A percentile compares a stretch with the other conserved stretches of the same genome.
phyloP scores from a whole-genome alignment of 75 land plant species.

The Azolla pinnata region DNA sequence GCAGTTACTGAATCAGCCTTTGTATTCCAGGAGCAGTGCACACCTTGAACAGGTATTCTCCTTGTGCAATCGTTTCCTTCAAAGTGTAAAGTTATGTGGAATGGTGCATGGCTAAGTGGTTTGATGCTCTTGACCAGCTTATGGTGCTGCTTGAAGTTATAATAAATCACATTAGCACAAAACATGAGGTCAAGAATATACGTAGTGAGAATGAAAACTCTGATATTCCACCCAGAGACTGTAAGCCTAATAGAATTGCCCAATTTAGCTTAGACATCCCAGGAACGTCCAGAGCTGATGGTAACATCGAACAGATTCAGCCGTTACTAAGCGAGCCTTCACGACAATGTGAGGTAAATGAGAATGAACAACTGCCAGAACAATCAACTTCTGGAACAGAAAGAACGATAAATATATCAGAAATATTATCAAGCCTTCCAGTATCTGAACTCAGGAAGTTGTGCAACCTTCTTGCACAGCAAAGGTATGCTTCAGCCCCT shows the following conservation, averaged over 20 bases:
- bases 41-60: slow-evolving; percentile 35
- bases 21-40: slow-evolving; percentile 32
- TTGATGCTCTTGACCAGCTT: too few relatives aligned
- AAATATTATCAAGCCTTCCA: slow-evolving; percentile 19
- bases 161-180: slow-evolving; percentile 18
- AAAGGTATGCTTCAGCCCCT: too few relatives aligned
- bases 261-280: neutral
- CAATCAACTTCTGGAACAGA: slow-evolving; percentile 19
- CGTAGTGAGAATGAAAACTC: neutral
- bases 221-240: too few relatives aligned
- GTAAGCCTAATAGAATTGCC: too few relatives aligned
- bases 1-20: slow-evolving; percentile 32
- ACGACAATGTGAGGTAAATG: slow-evolving; percentile 8
- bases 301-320: neutral
- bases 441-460: slow-evolving; percentile 32
- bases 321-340: slow-evolving; percentile 9
- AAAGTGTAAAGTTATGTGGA: too few relatives aligned
- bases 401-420: slow-evolving; percentile 8
- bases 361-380: slow-evolving; percentile 1
- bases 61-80: too few relatives aligned
- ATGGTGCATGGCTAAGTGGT: too few relatives aligned
- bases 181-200: neutral
- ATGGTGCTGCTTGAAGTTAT: slow-evolving; percentile 40
- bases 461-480: slow-evolving; percentile 27
- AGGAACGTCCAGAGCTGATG: neutral